Percentiles rank a stretch among this genome's conserved stretches.
Conservation (phyloP, 768 basidiomycete species). For the Amanita thiersii region DNA sequence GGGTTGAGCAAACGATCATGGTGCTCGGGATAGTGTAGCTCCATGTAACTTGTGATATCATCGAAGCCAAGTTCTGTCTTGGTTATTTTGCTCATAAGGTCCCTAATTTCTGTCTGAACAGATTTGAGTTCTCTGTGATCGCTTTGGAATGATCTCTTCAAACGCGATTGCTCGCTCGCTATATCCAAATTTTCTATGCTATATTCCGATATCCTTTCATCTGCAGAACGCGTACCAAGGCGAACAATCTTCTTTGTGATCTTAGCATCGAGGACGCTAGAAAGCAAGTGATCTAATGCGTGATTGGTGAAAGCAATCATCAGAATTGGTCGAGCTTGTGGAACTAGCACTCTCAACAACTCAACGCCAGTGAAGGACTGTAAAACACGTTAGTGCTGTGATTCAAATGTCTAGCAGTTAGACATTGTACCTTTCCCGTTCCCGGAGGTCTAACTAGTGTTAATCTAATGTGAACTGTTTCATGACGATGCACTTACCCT, state of each 20-base stretch:
- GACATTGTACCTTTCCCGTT: conserved; percentile 54
- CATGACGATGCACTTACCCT: conserved; percentile 33
- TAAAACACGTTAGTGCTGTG: conserved; percentile 4
- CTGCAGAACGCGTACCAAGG: conserved; percentile 55
- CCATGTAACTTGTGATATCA: conserved; percentile 33
- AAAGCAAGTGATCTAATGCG: conserved; percentile 67
- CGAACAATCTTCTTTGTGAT: conserved; percentile 63
- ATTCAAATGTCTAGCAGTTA: neutral
- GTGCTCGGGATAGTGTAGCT: conserved; percentile 40
- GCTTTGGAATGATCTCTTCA: conserved; percentile 24
- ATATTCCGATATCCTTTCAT: conserved; percentile 53
- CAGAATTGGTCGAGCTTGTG: conserved; percentile 42
- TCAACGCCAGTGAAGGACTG: conserved; percentile 66
- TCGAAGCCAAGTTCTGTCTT: conserved; percentile 23
- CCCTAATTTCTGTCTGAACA: conserved; percentile 36
- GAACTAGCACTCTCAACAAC: conserved; percentile 55
- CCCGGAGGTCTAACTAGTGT: conserved; percentile 52
- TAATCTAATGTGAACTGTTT: conserved; percentile 2
- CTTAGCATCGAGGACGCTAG: conserved; percentile 50
- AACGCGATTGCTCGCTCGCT: conserved; percentile 28
- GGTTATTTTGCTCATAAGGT: conserved; percentile 35
- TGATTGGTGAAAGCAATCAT: conserved; percentile 69
- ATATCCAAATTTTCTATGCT: conserved; percentile 53
- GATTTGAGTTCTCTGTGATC: conserved; percentile 32
- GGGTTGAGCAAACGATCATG: conserved; percentile 30